Conservation (phyloP, 1,284 basidiomycete genomes). For the Trichosporon sp. region DNA sequence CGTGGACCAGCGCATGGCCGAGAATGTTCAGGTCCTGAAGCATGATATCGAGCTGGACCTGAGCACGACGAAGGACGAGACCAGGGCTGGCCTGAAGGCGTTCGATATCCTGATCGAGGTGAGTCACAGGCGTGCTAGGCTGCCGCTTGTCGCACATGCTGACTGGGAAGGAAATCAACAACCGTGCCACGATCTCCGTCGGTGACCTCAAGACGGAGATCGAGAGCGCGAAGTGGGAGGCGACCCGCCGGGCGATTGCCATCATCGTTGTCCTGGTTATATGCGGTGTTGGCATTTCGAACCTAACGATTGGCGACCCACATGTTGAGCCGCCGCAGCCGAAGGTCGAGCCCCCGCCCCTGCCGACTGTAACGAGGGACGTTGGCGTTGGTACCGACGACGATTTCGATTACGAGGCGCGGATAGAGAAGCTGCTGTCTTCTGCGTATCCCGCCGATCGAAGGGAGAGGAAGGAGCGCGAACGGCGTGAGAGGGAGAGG, state of each 20-base stretch:
- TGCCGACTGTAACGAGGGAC: constrained; percentile 29
- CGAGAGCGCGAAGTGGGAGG: constrained; percentile 87
- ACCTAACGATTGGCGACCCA: constrained; percentile 15
- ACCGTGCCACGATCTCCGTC: constrained; percentile 76
- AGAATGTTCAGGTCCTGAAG: constrained; percentile 81
- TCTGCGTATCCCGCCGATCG: constrained; percentile 10
- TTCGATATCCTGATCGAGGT: constrained; percentile 89
- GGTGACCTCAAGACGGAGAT: constrained; percentile 81
- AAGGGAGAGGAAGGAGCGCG: constrained; percentile 9
- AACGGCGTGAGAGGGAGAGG: background rate
- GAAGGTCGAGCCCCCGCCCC: constrained; percentile 8
- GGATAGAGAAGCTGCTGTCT: constrained; percentile 21
- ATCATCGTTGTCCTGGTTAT: constrained; percentile 34
- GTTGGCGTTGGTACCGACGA: constrained; percentile 40
- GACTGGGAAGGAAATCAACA: constrained; percentile 66
- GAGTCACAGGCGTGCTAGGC: constrained; percentile 21
- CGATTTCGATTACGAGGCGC: constrained; percentile 33
- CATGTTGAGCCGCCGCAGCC: constrained; percentile 4
- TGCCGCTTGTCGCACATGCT: constrained; percentile 1
- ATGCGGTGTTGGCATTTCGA: constrained; percentile 16
- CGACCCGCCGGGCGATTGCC: constrained; percentile 73
- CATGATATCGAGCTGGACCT: constrained; percentile 81
- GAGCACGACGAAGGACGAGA: constrained; percentile 88
- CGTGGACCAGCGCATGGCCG: constrained; percentile 85
- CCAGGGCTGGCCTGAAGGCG: constrained; percentile 78